phyloP scores from a whole-genome alignment of 805 yeast genomes.

The Candida peoriensis region DNA sequence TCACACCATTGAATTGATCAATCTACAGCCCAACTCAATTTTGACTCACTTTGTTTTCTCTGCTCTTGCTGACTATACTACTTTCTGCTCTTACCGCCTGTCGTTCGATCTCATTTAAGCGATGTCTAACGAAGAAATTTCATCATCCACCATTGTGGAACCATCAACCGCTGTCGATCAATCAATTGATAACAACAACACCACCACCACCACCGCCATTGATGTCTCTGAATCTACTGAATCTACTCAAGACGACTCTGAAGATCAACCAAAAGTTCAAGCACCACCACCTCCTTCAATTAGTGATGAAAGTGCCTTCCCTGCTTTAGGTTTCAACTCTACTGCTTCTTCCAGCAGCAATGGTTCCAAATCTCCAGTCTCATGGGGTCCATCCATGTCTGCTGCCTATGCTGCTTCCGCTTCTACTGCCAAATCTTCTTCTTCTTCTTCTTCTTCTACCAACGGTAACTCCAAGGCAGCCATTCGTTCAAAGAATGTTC shows the following conservation, averaged over 20 bases:
- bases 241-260: constrained; percentile 4
- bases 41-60: no score
- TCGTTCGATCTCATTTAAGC: no score
- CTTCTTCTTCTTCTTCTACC: constrained; percentile 8
- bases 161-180: neutral
- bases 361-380: constrained; percentile 11
- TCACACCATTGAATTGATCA: no score
- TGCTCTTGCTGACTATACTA: no score
- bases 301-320: constrained; percentile 54
- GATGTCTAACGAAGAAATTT: no score
- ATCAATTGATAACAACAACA: constrained; percentile 1
- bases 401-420: constrained; percentile 7
- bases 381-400: constrained; percentile 42
- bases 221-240: constrained; percentile 1
- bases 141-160: no score
- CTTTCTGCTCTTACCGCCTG: no score
- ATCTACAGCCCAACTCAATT: no score
- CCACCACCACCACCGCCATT: constrained; percentile 1
- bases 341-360: constrained; percentile 29
- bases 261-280: constrained; percentile 8
- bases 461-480: constrained; percentile 27
- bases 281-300: constrained; percentile 33
- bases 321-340: constrained; percentile 61
- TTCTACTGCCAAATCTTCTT: constrained; percentile 22
- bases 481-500: constrained; percentile 53